Base-by-base conservation (phyloP, 2,329 filamentous ascomycete genomes). In the Penicillium sp. region DNA sequence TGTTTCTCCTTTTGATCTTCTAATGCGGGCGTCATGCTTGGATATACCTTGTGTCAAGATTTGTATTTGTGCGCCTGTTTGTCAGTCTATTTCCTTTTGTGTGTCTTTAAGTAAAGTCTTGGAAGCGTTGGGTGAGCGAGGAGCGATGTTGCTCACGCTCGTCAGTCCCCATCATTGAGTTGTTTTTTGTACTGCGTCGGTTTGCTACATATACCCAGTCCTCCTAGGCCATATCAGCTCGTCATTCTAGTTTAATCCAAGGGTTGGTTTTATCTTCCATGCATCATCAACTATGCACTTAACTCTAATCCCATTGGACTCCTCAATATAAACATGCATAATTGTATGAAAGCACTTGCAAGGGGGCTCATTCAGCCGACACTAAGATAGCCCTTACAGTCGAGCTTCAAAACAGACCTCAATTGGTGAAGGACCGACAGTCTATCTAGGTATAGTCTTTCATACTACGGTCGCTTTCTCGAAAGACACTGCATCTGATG, bases 1-100 rank as follows among this genome's bases (percentile, higher is more conserved):
- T 32, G 43, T 40, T 11, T 7, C 26, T 35, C 23, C 6, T 40
- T n/a, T 36, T 39, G 74, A 45, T 64, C 68, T 3, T 77, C 77
- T 18, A 10, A 13, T 13, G 10, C 10, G 14, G 2, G 30, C 11
- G 6, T 34, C 14, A 34, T 19, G 19, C 36, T 23, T 23, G 23
- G 23, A 23, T 23, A 23, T 23, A 5, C 5, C 23, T 23, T 3
- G 23, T 23, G 23, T 36, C 14, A 16, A 19, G 36, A 16, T 16
- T 39, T 19, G 30, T 45, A 27, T 42, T 43, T 18, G 39, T 50
- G 14, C 43, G 23, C 19, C 18, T 19, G 19, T 11, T 39, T 47
- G 26, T 45, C 34, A 51, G 41, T 30, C 8, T 23, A 23, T 23
- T 5, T n/a, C n/a, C n/a, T 30, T 30, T 30, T 30, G 7, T 30